These are phyloP conservation scores for Monosporascus sp. DNA, from an alignment of 2,329 filamentous ascomycete genomes.

Conservation along the genomic window DNA sequence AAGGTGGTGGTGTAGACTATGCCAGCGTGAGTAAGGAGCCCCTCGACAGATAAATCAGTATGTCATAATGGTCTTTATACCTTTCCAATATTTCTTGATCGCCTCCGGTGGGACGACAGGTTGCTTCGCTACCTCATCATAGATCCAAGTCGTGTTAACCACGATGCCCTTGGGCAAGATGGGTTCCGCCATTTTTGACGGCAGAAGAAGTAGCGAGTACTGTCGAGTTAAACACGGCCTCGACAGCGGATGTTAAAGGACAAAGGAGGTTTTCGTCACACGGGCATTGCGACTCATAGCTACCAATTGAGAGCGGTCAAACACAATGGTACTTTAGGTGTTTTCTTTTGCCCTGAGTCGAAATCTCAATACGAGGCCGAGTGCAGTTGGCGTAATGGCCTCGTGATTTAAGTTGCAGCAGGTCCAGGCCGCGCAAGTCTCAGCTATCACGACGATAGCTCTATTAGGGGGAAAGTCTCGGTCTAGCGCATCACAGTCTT, in stretches of 20 bases:
- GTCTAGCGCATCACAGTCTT: neutral
- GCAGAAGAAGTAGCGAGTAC: neutral
- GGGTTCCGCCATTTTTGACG: slow-evolving; percentile 28
- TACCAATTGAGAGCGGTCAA: neutral
- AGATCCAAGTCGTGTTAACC: slow-evolving; percentile 47
- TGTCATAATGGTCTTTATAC: slow-evolving; percentile 6
- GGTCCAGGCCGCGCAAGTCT: neutral
- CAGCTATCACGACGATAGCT: neutral
- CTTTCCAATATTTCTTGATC: slow-evolving; percentile 27
- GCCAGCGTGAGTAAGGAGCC: slow-evolving; percentile 11
- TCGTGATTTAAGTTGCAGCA: neutral
- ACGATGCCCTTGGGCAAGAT: slow-evolving; percentile 55
- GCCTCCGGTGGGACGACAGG: slow-evolving; percentile 46
- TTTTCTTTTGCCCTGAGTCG: neutral
- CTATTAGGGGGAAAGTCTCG: neutral
- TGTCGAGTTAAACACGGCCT: neutral
- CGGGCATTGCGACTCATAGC: neutral
- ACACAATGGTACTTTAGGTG: neutral
- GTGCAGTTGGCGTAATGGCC: neutral
- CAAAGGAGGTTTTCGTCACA: neutral
- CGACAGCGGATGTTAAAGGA: neutral
- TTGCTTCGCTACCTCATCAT: slow-evolving; percentile 50
- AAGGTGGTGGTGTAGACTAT: slow-evolving; percentile 58
- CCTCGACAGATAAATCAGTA: slow-evolving; percentile 2
- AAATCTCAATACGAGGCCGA: neutral